Conservation (phyloP, 768 basidiomycete genomes). For the Suillus tomentosus region DNA sequence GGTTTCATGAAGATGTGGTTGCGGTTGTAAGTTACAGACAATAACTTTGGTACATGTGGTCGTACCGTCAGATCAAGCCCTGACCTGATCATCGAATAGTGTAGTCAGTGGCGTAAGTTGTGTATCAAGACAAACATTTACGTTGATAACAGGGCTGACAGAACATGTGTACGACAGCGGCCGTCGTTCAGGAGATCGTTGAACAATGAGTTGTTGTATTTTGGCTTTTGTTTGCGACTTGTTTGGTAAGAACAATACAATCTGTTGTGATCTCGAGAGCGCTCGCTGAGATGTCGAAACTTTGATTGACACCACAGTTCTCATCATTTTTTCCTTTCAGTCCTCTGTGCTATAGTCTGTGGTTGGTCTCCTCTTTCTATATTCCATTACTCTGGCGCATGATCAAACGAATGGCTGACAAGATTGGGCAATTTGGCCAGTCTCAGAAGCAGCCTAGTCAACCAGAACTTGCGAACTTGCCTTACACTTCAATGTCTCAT, state of each 20-base stretch:
- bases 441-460: conserved; percentile 10
- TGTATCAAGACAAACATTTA: neutral
- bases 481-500: conserved; percentile 1
- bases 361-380: neutral
- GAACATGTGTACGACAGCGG: neutral
- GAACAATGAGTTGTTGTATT: conserved; percentile 1
- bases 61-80: neutral
- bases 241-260: conserved; percentile 6
- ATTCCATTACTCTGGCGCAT: conserved; percentile 22
- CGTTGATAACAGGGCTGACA: conserved; percentile 1
- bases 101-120: neutral
- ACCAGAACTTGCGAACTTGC: conserved; percentile 6
- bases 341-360: conserved; percentile 1
- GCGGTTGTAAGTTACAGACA: neutral
- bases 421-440: conserved; percentile 38
- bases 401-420: conserved; percentile 56
- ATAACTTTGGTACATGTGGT: neutral
- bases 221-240: neutral
- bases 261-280: neutral
- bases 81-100: neutral
- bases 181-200: neutral
- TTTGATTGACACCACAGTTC: neutral
- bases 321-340: conserved; percentile 7
- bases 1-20: neutral
- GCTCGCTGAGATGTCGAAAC: neutral